Evolutionary conservation across 2,329 filamentous ascomycete species (phyloP).

Genomic region (Pseudocercospora cruenta): DNA sequence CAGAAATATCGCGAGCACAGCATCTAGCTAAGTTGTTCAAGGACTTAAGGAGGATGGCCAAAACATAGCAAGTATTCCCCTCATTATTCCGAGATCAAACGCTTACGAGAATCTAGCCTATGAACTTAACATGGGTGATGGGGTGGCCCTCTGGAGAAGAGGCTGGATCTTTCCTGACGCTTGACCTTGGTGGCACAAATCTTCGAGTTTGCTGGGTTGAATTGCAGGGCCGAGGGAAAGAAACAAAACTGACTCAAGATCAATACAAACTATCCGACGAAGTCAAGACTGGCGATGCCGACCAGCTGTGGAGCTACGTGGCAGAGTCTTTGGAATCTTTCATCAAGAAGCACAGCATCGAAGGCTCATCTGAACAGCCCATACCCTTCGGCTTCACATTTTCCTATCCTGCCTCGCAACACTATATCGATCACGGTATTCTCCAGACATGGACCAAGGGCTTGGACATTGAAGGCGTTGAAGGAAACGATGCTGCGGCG

Average conservation of each 20-base stretch:
- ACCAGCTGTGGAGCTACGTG: constrained; percentile 94
- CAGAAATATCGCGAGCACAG: not conserved
- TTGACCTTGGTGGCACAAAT: constrained; percentile 97
- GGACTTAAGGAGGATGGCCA: constrained; percentile 5
- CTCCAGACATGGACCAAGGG: constrained; percentile 97
- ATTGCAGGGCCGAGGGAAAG: constrained; percentile 82
- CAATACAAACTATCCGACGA: constrained; percentile 96
- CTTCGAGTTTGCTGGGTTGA: constrained; percentile 93
- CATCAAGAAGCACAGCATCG: constrained; percentile 78
- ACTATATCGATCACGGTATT: constrained; percentile 90
- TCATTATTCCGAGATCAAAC: not conserved
- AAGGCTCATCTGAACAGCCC: constrained; percentile 63
- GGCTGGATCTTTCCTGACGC: constrained; percentile 81
- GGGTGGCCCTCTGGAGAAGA: constrained; percentile 85
- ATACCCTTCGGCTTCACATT: constrained; percentile 93
- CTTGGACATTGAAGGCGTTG: constrained; percentile 89
- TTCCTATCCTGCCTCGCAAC: constrained; percentile 90
- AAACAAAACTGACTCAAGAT: constrained; percentile 94
- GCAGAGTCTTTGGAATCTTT: constrained; percentile 93
- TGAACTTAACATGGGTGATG: constrained; percentile 99
- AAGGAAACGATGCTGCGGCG: constrained; percentile 87
- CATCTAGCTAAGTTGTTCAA: not conserved
- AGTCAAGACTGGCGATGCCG: constrained; percentile 80
- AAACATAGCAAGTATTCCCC: not conserved
- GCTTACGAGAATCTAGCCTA: constrained; percentile 68